A percentile compares a stretch with the other conserved stretches of the same genome.
These are phyloP conservation scores for Cucurbita pepo DNA, from an alignment of 306 rosid genomes.

Conservation along the genomic window DNA sequence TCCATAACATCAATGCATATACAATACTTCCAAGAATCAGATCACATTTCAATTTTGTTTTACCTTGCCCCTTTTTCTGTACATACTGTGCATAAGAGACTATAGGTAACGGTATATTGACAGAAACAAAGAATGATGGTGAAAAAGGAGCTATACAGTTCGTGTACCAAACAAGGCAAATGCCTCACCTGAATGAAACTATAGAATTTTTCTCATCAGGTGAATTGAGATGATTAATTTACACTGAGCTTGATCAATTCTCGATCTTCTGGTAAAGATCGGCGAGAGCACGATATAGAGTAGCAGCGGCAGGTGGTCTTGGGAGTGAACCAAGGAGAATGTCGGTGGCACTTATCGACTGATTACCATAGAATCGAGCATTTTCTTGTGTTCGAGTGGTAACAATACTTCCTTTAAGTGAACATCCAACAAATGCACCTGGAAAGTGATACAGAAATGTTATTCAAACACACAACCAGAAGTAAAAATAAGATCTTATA, in stretches of 20 bases:
- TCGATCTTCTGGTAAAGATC: constrained; percentile 54
- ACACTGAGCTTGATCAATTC: constrained; percentile 10
- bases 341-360: constrained; percentile 54
- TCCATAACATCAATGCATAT: neutral
- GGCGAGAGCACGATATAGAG: constrained; percentile 59
- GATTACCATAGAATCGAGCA: constrained; percentile 70
- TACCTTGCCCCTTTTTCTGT: neutral
- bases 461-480: neutral
- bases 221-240: neutral
- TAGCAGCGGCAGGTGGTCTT: constrained; percentile 79
- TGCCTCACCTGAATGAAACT: neutral
- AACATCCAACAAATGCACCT: constrained; percentile 98
- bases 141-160: neutral
- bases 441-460: constrained; percentile 12
- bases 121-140: neutral
- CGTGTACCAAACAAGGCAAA: neutral
- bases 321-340: constrained; percentile 79
- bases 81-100: neutral
- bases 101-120: neutral
- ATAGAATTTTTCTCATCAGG: neutral
- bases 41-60: neutral
- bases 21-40: neutral
- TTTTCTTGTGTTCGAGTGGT: constrained; percentile 53
- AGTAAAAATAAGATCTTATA: neutral
- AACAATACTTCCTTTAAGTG: constrained; percentile 78